These are phyloP conservation scores for Kwoniella mangroviensis DNA, from an alignment of 768 basidiomycete species.

Conservation along the genomic window DNA sequence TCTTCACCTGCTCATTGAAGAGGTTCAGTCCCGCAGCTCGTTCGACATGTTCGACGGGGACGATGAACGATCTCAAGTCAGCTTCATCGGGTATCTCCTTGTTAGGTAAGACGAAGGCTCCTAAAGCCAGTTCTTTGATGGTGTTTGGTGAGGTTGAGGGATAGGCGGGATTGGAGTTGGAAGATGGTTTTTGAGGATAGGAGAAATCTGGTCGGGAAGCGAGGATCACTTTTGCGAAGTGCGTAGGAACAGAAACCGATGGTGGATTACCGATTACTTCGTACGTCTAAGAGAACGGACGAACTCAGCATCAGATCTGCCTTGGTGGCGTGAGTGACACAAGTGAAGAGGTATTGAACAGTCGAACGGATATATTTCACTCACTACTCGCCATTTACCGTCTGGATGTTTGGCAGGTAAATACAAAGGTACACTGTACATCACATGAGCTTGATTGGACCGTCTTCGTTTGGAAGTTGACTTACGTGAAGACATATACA, in stretches of 20 bases:
- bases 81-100: constrained; percentile 85
- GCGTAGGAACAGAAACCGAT: constrained; percentile 90
- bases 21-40: constrained; percentile 65
- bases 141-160: constrained; percentile 54
- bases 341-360: too few species aligned
- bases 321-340: background rate
- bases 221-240: constrained; percentile 95
- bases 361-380: constrained; percentile 53
- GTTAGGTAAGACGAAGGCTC: constrained; percentile 96
- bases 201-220: constrained; percentile 71
- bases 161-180: constrained; percentile 26
- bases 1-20: constrained; percentile 47
- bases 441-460: background rate
- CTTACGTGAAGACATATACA: constrained; percentile 90
- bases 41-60: constrained; percentile 89
- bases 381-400: constrained; percentile 92
- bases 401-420: constrained; percentile 81
- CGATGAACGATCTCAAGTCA: constrained; percentile 76
- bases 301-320: background rate
- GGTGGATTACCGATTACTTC: constrained; percentile 95
- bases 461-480: background rate
- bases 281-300: constrained; percentile 66
- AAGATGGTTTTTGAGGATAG: constrained; percentile 65
- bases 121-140: constrained; percentile 76
- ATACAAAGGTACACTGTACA: constrained; percentile 80